Conservation (phyloP, 2,329 filamentous ascomycete genomes). For the Immersiporthe knoxdaviesiana region DNA sequence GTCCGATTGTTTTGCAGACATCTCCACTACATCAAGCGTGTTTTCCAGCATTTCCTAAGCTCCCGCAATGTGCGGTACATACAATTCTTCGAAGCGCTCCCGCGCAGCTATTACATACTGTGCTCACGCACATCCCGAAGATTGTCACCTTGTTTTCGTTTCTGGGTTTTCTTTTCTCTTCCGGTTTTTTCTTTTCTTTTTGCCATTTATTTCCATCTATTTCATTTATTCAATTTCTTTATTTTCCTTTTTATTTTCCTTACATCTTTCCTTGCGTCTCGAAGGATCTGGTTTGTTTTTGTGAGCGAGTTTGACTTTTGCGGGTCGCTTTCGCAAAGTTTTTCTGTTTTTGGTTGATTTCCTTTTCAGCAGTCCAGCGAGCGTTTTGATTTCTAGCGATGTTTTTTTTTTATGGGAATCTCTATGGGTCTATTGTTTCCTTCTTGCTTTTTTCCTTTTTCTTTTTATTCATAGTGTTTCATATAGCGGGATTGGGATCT, state of each 20-base stretch:
- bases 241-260: conserved; percentile 19
- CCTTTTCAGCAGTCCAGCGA: conserved; percentile 43
- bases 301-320: background rate
- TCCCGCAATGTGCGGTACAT: conserved; percentile 17
- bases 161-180: conserved; percentile 28
- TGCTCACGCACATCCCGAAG: conserved; percentile 31
- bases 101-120: conserved; percentile 28
- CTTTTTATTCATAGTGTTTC: conserved; percentile 31
- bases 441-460: conserved; percentile 32
- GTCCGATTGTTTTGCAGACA: conserved; percentile 31
- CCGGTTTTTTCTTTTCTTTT: conserved; percentile 36
- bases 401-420: conserved; percentile 4
- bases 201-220: conserved; percentile 35
- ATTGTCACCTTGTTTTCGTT: conserved; percentile 36
- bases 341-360: conserved; percentile 37
- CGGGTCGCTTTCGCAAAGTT: conserved; percentile 25
- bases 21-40: conserved; percentile 32
- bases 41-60: conserved; percentile 25
- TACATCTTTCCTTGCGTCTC: background rate
- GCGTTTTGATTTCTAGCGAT: conserved; percentile 41
- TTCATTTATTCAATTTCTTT: conserved; percentile 40
- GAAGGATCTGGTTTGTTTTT: background rate
- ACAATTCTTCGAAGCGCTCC: conserved; percentile 32
- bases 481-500: conserved; percentile 26
- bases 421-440: conserved; percentile 24